Percentiles rank a stretch among this genome's conserved stretches.
Conservation (phyloP, 2,329 filamentous ascomycete species). For the Meredithiella fracta region DNA sequence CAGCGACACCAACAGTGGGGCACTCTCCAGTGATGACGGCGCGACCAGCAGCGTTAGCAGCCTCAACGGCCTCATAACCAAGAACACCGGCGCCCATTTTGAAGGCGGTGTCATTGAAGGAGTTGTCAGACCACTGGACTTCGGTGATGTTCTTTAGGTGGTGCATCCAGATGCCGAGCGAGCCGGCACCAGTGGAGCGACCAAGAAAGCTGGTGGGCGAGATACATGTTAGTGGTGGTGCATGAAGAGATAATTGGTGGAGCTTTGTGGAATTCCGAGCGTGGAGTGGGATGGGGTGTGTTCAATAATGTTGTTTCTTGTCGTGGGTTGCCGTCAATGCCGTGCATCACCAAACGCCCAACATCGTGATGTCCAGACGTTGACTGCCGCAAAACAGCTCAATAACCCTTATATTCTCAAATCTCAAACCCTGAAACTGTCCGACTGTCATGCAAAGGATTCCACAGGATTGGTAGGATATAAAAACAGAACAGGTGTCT, state of each 20-base stretch:
- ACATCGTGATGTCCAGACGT: too few relatives aligned
- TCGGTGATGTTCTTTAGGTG: constrained; percentile 23
- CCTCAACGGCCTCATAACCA: constrained; percentile 35
- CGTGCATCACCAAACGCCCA: too few relatives aligned
- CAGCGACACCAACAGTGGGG: constrained; percentile 37
- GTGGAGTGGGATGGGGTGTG: too few relatives aligned
- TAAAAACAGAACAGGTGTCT: too few relatives aligned
- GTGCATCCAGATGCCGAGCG: constrained; percentile 26
- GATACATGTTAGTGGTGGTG: constrained; percentile 19
- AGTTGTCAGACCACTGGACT: constrained; percentile 16
- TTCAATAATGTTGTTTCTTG: too few relatives aligned
- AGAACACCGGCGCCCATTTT: constrained; percentile 40
- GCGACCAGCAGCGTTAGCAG: constrained; percentile 29
- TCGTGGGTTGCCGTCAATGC: too few relatives aligned
- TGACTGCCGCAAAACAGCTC: too few relatives aligned
- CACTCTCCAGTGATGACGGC: constrained; percentile 39
- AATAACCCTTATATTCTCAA: too few relatives aligned
- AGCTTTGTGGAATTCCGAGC: too few relatives aligned
- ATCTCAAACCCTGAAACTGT: too few relatives aligned
- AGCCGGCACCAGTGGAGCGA: constrained; percentile 22
- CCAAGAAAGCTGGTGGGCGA: constrained; percentile 20
- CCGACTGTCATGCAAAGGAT: too few relatives aligned
- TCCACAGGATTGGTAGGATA: too few relatives aligned
- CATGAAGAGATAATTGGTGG: neutral
- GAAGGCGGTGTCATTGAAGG: constrained; percentile 31